Evolutionary conservation across 1,139 yeast genomes (phyloP), one percentile per base, ranked within the genome.

Genomic region (Suhomyces chickasaworum): DNA sequence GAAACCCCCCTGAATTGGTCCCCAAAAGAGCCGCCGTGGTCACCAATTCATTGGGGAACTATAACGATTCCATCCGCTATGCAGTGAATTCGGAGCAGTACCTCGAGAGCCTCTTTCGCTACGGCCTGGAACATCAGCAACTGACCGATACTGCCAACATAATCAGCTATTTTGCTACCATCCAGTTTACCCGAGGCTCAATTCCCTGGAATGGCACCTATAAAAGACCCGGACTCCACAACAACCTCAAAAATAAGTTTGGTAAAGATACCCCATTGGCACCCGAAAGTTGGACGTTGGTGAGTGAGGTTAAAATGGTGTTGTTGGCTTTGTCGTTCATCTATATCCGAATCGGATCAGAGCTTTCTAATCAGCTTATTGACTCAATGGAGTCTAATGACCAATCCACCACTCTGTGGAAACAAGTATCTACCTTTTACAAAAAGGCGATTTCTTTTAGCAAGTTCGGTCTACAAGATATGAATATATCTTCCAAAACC

Each of bases 261-360:
- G 18, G 29, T 17, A 20, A 17, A 23, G 40, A 41, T 4, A 23
- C 21, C 4, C 4, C 2, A 22, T 4, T 8, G 4, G 12, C 17
- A 3, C 29, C 15, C 3, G 21, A 17, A 3, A 2, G 49, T 3
- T 74, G 78, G 78, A 54, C 59, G 1, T 49, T 73, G 21, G 46
- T 50, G 9, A 54, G 64, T 41, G 79, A 75, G 45, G 49, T 72
- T 5, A 66, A 66, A 44, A 49, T 61, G 23, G 50, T 58, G 1
- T 32, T 67, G 3, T 44, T 66, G 0, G 54, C 75, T 0, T 50
- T 61, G 3, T 51, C 73, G 0, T 58, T 72, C 35, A 54, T 65
- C 8, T 73, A 73, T 47, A 58, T 64, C 7, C 53, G 62, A 36
- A 59, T 74, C 9, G 78, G 76, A 1, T 66, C 74, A 3, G 71